These are phyloP conservation scores for Eutrema heterophyllum DNA, from an alignment of 345 rosid genomes.

Conservation along the genomic window DNA sequence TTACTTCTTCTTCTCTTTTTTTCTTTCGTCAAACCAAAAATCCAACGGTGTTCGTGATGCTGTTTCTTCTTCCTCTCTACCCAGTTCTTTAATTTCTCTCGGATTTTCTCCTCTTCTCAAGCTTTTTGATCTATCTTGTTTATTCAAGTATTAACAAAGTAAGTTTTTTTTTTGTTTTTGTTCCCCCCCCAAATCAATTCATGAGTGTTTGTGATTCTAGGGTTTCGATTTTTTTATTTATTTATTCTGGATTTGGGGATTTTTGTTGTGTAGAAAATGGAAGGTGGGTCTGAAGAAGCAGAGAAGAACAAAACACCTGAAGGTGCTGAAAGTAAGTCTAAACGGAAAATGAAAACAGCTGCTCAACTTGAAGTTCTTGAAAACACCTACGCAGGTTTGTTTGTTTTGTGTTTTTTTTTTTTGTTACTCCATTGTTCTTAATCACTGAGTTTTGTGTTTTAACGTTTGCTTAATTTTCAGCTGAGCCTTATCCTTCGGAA, in stretches of 20 bases:
- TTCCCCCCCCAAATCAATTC: constrained; percentile 17
- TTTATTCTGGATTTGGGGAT: background rate
- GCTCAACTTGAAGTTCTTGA: constrained; percentile 85
- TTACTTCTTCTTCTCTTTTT: constrained; percentile 19
- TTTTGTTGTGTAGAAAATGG: constrained; percentile 30
- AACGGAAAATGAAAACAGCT: constrained; percentile 92
- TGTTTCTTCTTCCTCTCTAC: background rate
- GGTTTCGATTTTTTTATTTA: constrained; percentile 7
- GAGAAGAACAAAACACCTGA: constrained; percentile 60
- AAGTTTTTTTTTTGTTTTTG: background rate
- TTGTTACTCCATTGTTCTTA: background rate
- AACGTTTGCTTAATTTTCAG: constrained; percentile 27
- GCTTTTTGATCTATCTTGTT: constrained; percentile 20
- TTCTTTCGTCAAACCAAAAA: constrained; percentile 38
- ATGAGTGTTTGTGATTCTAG: background rate
- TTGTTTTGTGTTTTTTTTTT: background rate
- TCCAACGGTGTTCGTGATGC: constrained; percentile 23
- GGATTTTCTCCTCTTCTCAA: background rate
- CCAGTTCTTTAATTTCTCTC: background rate
- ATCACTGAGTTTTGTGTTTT: background rate
- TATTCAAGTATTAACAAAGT: background rate
- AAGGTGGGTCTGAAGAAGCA: constrained; percentile 49
- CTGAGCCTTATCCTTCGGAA: constrained; percentile 78
- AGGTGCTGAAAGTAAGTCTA: constrained; percentile 55
- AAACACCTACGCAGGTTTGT: constrained; percentile 67